phyloP scores from a whole-genome alignment of 2,329 filamentous ascomycete species.

The Trichoderma pleuroti region DNA sequence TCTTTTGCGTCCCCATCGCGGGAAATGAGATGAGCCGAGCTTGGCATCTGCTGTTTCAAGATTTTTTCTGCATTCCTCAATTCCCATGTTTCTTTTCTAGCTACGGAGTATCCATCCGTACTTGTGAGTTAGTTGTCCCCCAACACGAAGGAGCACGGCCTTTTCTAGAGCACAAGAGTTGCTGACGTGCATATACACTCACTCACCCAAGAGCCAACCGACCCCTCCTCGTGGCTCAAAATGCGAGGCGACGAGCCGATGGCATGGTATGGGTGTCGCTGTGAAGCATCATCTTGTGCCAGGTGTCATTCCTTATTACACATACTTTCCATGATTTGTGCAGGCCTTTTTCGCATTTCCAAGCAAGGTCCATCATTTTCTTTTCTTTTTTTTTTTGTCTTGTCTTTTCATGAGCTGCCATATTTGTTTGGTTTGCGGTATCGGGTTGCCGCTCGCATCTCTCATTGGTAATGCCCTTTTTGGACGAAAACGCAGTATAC shows the following conservation, averaged over 20 bases:
- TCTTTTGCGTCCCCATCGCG: too few species aligned
- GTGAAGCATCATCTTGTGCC: background rate
- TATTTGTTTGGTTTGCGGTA: background rate
- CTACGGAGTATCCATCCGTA: too few species aligned
- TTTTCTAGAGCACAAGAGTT: background rate
- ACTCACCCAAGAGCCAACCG: background rate
- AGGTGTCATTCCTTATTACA: background rate
- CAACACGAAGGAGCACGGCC: background rate
- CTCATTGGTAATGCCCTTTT: slow-evolving; percentile 14
- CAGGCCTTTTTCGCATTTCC: background rate
- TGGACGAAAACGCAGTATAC: slow-evolving; percentile 2
- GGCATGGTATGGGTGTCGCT: background rate
- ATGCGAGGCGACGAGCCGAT: background rate
- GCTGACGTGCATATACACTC: slow-evolving; percentile 4
- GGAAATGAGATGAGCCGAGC: background rate
- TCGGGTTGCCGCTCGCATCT: background rate
- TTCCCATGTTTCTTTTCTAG: background rate
- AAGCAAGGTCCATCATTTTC: background rate
- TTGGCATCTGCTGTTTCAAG: background rate
- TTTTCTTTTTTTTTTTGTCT: background rate
- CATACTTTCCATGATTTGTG: background rate
- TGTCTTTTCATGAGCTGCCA: background rate
- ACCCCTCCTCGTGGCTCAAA: background rate
- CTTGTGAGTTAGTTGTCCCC: background rate
- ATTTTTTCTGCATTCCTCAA: background rate